Evolutionary conservation across 2,329 filamentous ascomycete species (phyloP).

Genomic region (Daldinia eschscholtzii): DNA sequence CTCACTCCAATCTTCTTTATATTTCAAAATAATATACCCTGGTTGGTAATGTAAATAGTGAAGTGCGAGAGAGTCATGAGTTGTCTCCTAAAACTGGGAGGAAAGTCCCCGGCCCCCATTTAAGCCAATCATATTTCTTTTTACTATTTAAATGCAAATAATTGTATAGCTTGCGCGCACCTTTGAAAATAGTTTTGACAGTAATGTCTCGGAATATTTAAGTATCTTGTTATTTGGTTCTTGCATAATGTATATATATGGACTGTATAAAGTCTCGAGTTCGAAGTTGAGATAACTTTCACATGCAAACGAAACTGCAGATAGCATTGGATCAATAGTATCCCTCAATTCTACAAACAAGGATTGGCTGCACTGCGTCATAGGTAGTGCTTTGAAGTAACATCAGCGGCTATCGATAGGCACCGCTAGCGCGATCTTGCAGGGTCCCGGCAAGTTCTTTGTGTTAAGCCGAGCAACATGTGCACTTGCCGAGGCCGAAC

Average conservation of each 20-base stretch:
- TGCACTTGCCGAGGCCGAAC: slow-evolving; percentile 40
- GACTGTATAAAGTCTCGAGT: background rate
- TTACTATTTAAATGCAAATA: too few relatives aligned
- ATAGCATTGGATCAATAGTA: background rate
- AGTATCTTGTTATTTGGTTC: background rate
- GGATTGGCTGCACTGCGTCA: slow-evolving; percentile 18
- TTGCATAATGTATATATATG: background rate
- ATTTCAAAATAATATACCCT: too few relatives aligned
- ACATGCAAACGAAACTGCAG: slow-evolving; percentile 13
- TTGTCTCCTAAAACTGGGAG: too few relatives aligned
- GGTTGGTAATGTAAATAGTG: too few relatives aligned
- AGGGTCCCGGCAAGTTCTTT: slow-evolving; percentile 13
- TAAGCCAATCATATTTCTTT: too few relatives aligned
- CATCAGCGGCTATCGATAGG: slow-evolving; percentile 9
- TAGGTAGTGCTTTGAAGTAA: slow-evolving; percentile 17
- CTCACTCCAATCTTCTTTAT: too few relatives aligned
- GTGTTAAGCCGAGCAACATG: slow-evolving; percentile 38
- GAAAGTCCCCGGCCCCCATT: too few relatives aligned
- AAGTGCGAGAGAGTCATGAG: too few relatives aligned
- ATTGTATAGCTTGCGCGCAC: too few relatives aligned
- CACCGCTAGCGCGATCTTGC: slow-evolving; percentile 5
- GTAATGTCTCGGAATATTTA: background rate
- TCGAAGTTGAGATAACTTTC: slow-evolving; percentile 12
- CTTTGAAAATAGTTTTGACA: too few relatives aligned
- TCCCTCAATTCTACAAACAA: background rate